phyloP scores from a whole-genome alignment of 495 filamentous ascomycete genomes.

The Cladorrhinum samala region DNA sequence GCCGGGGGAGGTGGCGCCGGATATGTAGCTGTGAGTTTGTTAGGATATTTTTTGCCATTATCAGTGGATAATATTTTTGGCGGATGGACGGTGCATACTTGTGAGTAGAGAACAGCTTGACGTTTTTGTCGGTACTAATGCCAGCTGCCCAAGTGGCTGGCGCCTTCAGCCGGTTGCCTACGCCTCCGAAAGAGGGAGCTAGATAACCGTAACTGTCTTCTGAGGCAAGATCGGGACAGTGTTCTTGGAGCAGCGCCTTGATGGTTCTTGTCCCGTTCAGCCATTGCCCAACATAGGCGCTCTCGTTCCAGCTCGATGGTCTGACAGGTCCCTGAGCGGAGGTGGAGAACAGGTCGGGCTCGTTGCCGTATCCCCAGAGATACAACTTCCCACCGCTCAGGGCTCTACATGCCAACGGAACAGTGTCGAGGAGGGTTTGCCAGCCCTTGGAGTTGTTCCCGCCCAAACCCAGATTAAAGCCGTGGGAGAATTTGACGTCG shows the following conservation, averaged over 20 bases:
- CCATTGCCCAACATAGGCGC: slow-evolving; percentile 57
- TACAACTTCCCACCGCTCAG: slow-evolving; percentile 44
- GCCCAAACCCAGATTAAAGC: slow-evolving; percentile 56
- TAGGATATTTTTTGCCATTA: slow-evolving; percentile 3
- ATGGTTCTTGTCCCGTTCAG: slow-evolving; percentile 47
- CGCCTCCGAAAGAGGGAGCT: slow-evolving; percentile 57
- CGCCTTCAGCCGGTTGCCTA: slow-evolving; percentile 46
- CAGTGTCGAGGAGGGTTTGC: slow-evolving; percentile 49
- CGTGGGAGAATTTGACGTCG: slow-evolving; percentile 52
- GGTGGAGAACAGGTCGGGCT: slow-evolving; percentile 58
- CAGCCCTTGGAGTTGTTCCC: slow-evolving; percentile 48
- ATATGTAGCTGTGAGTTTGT: slow-evolving; percentile 51
- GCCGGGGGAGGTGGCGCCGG: slow-evolving; percentile 53
- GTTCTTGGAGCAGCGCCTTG: slow-evolving; percentile 38
- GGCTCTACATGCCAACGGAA: slow-evolving; percentile 54
- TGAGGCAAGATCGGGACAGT: slow-evolving; percentile 46
- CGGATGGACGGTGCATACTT: slow-evolving; percentile 41
- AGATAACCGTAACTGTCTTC: slow-evolving; percentile 45
- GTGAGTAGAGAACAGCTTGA: slow-evolving; percentile 56
- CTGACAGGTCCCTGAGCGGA: slow-evolving; percentile 48
- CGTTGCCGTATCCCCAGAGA: slow-evolving; percentile 61
- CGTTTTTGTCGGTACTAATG: slow-evolving; percentile 42
- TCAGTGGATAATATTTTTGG: neutral
- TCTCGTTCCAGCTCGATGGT: slow-evolving; percentile 50
- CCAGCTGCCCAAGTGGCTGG: slow-evolving; percentile 47